phyloP scores from a whole-genome alignment of 2,329 filamentous ascomycete genomes.

The Pestalotiopsis sp. region DNA sequence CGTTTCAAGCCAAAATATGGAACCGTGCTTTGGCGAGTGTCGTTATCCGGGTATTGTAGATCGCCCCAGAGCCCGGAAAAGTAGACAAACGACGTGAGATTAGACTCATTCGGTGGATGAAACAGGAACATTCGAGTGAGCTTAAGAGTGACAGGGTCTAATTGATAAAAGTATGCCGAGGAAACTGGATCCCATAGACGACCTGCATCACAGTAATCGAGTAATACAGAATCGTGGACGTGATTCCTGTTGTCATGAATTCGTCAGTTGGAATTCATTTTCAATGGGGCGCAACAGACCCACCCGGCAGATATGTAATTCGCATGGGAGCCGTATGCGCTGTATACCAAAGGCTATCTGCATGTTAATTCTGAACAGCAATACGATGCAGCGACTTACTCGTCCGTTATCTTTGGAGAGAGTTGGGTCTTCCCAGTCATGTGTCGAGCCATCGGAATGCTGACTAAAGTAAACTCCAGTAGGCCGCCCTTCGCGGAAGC shows the following conservation, averaged over 20 bases:
- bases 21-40: conserved; percentile 4
- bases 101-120: background rate
- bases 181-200: conserved; percentile 1
- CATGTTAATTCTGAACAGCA: background rate
- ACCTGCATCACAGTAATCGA: conserved; percentile 9
- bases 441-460: background rate
- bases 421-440: background rate
- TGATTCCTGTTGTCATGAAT: background rate
- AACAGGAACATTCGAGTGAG: background rate
- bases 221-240: conserved; percentile 1
- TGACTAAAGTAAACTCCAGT: conserved; percentile 10
- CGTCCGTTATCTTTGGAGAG: background rate
- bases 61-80: conserved; percentile 5
- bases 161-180: conserved; percentile 6
- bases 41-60: background rate
- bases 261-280: background rate
- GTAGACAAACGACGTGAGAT: conserved; percentile 3
- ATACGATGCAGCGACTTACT: background rate
- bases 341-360: conserved; percentile 4
- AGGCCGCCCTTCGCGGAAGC: background rate
- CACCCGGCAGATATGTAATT: background rate
- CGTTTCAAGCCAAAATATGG: conserved; percentile 5
- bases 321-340: conserved; percentile 6
- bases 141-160: background rate
- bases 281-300: background rate